Percentiles rank a stretch among this genome's conserved stretches.
Evolutionary conservation across 2,329 filamentous ascomycete genomes (phyloP).

Genomic region (Pestalotiopsis sp.): DNA sequence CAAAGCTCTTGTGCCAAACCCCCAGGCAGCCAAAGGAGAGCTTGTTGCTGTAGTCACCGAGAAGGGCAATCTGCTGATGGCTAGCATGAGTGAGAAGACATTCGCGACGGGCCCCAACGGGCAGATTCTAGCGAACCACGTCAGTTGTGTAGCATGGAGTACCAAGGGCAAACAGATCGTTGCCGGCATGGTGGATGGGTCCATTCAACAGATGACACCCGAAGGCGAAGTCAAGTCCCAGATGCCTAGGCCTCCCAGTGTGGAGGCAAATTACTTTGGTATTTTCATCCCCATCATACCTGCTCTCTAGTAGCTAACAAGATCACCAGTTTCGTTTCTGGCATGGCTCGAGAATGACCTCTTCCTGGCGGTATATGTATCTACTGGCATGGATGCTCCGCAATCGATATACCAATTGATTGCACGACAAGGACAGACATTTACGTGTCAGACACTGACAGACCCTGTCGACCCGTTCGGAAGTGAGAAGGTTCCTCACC

Average conservation of each 20-base stretch:
- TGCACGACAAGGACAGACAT: conserved; percentile 65
- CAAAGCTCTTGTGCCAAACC: conserved; percentile 79
- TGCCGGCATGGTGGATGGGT: conserved; percentile 81
- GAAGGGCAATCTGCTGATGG: conserved; percentile 81
- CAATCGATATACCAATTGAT: conserved; percentile 80
- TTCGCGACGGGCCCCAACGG: conserved; percentile 64
- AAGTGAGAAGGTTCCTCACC: conserved; percentile 68
- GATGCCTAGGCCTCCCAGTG: conserved; percentile 74
- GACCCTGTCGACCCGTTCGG: conserved; percentile 77
- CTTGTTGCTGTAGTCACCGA: conserved; percentile 80
- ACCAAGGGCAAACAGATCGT: conserved; percentile 90
- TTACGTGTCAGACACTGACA: conserved; percentile 73
- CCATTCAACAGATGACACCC: conserved; percentile 80
- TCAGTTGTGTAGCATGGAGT: conserved; percentile 90
- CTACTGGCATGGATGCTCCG: conserved; percentile 58
- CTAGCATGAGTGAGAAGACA: conserved; percentile 71
- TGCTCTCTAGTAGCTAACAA: conserved; percentile 25
- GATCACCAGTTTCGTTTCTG: conserved; percentile 72
- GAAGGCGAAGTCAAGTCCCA: conserved; percentile 76
- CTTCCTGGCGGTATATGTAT: conserved; percentile 81
- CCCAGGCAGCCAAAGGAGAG: conserved; percentile 70
- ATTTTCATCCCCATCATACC: conserved; percentile 33
- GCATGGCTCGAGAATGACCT: conserved; percentile 87
- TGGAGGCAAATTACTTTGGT: conserved; percentile 69
- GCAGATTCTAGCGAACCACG: conserved; percentile 67